Conservation (phyloP, 2,329 filamentous ascomycete species). For the Emericellopsis cladophorae region DNA sequence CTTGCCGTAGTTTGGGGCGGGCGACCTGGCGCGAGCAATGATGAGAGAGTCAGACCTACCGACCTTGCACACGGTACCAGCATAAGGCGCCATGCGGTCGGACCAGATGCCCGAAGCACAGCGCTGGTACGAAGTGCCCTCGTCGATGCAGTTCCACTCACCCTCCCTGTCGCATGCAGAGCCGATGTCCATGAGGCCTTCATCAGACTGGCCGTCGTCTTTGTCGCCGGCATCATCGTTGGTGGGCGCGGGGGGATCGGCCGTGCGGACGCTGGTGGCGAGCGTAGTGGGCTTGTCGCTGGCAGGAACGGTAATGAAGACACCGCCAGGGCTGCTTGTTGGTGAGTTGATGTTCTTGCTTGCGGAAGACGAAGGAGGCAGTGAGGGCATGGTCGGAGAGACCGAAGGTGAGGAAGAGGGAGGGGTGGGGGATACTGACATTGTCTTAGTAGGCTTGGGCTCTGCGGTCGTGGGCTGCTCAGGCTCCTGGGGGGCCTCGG, state of each 20-base stretch:
- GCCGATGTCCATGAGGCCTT: slow-evolving; percentile 19
- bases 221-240: slow-evolving; percentile 3
- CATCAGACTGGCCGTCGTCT: slow-evolving; percentile 5
- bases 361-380: background rate
- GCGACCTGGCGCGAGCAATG: slow-evolving; percentile 2
- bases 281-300: background rate
- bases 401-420: background rate
- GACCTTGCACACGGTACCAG: slow-evolving; percentile 36
- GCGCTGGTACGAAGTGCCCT: slow-evolving; percentile 43
- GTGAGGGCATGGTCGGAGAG: background rate
- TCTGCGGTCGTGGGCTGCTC: background rate
- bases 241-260: background rate
- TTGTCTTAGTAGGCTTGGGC: background rate
- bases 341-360: background rate
- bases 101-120: slow-evolving; percentile 49
- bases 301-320: background rate
- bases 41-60: slow-evolving; percentile 13
- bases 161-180: slow-evolving; percentile 39
- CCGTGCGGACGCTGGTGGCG: slow-evolving; percentile 1
- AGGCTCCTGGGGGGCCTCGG: slow-evolving; percentile 2
- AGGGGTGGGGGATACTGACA: background rate
- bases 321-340: background rate
- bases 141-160: slow-evolving; percentile 41
- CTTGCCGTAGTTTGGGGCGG: background rate
- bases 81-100: slow-evolving; percentile 30